Evolutionary conservation across 495 filamentous ascomycete genomes (phyloP), one percentile per base, ranked within the genome.

Genomic region (Patellaria atrata): DNA sequence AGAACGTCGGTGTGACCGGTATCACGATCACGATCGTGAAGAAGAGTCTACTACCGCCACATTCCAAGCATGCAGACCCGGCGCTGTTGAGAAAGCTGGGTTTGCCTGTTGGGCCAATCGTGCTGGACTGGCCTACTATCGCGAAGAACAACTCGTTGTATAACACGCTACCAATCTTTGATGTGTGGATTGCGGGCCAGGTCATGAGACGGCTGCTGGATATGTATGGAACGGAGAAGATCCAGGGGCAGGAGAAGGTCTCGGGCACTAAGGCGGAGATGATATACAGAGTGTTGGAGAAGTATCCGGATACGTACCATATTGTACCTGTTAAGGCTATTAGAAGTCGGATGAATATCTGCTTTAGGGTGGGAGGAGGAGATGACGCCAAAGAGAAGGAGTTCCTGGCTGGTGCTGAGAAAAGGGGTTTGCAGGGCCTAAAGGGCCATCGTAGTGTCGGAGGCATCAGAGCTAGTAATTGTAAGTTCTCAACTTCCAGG

Each of bases 151-250:
- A 84, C 61, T 82, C 75, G 42, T 64, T 96, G 33, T 93, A 94
- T 61, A 94, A 94, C 61, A 96, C 87, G 2, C 65, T 96, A 17
- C 82, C 80, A 41, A 94, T 96, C 47, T 93, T 94, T 57, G 82
- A 82, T 46, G 77, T 96, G 32, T 94, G 74, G 66, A 71, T 96
- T 36, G 82, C 83, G 14, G 79, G 82, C 18, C 70, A 81, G 47
- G 85, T 96, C 19, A 77, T 94, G 61, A 65, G 69, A 26, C 65
- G 67, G 30, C 61, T 85, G 3, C 61, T 87, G 16, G 19, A 51
- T 5, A 64, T 60, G 0, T 77, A 69, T 51, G 59, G 68, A 9
- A 57, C 72, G 29, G 56, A 65, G 27, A 82, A 79, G 51, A 71
- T 92, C 2, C 60, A 66, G 21, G 77, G 74, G 12, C 76, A 86